Conservation (phyloP, 2,329 filamentous ascomycete species). For the Fusarium xylarioides region DNA sequence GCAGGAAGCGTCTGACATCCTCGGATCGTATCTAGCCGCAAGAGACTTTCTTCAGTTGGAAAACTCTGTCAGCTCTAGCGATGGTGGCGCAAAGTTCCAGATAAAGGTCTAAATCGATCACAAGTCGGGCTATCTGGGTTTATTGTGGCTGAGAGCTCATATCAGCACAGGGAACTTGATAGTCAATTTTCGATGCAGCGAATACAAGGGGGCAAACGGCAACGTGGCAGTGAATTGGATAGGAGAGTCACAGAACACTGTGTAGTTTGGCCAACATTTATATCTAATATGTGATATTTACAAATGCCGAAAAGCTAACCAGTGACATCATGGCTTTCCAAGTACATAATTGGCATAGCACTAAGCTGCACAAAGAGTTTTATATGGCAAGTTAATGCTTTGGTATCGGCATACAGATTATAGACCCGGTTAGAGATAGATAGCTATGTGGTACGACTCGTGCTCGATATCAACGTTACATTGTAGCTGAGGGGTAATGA, state of each 20-base stretch:
- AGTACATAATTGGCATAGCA: not conserved
- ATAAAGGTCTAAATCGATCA: not conserved
- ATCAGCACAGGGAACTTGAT: not conserved
- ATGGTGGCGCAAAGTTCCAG: not conserved
- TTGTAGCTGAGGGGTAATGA: not conserved
- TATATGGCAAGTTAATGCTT: fast-evolving
- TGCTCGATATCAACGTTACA: not conserved
- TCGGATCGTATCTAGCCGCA: not conserved
- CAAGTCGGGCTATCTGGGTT: not conserved
- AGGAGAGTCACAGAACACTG: too few species aligned
- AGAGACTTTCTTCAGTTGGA: not conserved
- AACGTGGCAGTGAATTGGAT: too few species aligned
- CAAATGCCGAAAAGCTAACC: too few species aligned
- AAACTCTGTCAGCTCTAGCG: not conserved
- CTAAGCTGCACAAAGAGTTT: fast-evolving
- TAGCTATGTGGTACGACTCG: not conserved
- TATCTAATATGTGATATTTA: too few species aligned
- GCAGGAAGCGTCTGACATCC: fast-evolving
- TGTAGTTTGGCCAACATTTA: too few species aligned
- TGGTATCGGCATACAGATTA: not conserved
- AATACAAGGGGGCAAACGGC: too few species aligned
- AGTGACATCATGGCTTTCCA: not conserved
- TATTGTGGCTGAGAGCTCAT: fast-evolving
- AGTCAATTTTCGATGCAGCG: not conserved
- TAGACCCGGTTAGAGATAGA: not conserved